Evolutionary conservation across 140 eudicot species (phyloP).

Genomic region (Oenanthe javanica): DNA sequence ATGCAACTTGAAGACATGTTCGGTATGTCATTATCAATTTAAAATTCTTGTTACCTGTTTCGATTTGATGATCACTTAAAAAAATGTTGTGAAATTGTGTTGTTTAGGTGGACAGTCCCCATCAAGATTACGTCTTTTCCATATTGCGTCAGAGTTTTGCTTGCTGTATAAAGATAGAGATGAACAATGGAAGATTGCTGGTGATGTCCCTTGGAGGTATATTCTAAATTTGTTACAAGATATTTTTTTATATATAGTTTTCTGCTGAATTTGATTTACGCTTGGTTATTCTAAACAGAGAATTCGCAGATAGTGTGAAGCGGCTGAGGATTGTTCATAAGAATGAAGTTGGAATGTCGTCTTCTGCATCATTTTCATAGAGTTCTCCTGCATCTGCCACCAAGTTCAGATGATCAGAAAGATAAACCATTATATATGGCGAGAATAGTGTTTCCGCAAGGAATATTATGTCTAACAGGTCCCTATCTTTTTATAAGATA

Average conservation of each 20-base stretch:
- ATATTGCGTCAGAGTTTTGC: constrained; percentile 48
- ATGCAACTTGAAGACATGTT: constrained; percentile 83
- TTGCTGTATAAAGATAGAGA: constrained; percentile 67
- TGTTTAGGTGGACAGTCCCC: constrained; percentile 44
- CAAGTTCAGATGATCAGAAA: neutral
- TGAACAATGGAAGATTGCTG: constrained; percentile 72
- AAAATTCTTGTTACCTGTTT: no score
- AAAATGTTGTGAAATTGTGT: neutral
- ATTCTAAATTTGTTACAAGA: constrained; percentile 5
- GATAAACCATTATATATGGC: neutral
- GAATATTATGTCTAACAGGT: neutral
- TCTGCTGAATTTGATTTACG: neutral
- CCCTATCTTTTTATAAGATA: neutral
- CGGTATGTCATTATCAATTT: constrained; percentile 30
- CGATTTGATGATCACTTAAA: neutral
- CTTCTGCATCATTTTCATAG: constrained; percentile 24
- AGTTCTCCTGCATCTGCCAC: neutral
- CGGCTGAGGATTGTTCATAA: constrained; percentile 62
- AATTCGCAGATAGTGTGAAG: constrained; percentile 49
- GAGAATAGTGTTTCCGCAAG: neutral
- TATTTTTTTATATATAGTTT: neutral
- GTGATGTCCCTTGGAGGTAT: constrained; percentile 83
- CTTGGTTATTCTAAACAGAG: constrained; percentile 32
- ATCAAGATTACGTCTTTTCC: constrained; percentile 52
- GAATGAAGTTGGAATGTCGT: constrained; percentile 31